Evolutionary conservation across 208 protist species (phyloP).

Genomic region (Crithidia acanthocephali): DNA sequence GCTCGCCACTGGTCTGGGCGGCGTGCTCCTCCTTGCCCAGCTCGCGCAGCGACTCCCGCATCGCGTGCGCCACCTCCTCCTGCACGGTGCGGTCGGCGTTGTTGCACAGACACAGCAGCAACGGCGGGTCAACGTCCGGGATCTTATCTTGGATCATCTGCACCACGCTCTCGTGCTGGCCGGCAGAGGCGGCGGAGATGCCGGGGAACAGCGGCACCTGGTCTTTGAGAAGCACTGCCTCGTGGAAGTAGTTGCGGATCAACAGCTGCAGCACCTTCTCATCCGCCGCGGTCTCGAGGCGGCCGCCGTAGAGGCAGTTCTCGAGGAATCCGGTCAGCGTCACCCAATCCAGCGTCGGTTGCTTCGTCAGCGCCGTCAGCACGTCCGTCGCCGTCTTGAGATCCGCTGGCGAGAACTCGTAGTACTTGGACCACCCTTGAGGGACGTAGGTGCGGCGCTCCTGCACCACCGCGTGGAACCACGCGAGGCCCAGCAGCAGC

Average conservation of each 20-base stretch:
- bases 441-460: conserved; percentile 97
- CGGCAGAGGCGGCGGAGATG: conserved; percentile 55
- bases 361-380: conserved; percentile 52
- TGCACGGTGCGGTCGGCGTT: conserved; percentile 95
- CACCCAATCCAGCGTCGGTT: conserved; percentile 80
- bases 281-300: conserved; percentile 94
- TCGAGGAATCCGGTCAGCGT: conserved; percentile 93
- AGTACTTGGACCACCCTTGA: conserved; percentile 98
- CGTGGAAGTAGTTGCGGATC: conserved; percentile 77
- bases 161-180: conserved; percentile 57
- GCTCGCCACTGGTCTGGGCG: conserved; percentile 37
- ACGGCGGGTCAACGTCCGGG: conserved; percentile 73
- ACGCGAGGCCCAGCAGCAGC: conserved; percentile 94
- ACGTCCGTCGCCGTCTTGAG: conserved; percentile 94
- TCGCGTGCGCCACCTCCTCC: conserved; percentile 52
- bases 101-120: conserved; percentile 91
- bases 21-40: conserved; percentile 45
- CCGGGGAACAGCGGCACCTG: conserved; percentile 47
- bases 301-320: conserved; percentile 97
- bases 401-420: conserved; percentile 97
- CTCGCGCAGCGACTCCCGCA: conserved; percentile 79
- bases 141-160: conserved; percentile 59
- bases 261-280: conserved; percentile 86
- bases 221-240: conserved; percentile 51
- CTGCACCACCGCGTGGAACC: conserved; percentile 97